These are phyloP conservation scores for Pulveroboletus sp. DNA, from an alignment of 768 basidiomycete species.

Conservation along the genomic window DNA sequence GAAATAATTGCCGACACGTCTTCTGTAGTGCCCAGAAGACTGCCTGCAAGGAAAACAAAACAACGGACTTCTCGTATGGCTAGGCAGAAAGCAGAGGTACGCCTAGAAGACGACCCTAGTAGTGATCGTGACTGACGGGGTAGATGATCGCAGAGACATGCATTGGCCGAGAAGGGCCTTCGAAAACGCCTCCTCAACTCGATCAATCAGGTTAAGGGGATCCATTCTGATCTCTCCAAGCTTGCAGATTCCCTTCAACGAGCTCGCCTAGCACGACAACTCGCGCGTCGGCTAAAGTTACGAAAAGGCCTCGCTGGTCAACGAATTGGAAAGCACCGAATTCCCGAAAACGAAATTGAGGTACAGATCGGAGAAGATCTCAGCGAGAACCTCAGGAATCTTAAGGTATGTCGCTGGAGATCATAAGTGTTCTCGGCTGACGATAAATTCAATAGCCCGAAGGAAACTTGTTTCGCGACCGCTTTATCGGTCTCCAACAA, in stretches of 20 bases:
- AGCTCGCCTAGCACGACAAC: slow-evolving; percentile 35
- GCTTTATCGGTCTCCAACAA: slow-evolving; percentile 84
- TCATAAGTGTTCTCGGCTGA: neutral
- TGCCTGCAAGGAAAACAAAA: slow-evolving; percentile 49
- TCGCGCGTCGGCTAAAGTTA: slow-evolving; percentile 44
- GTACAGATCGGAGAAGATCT: slow-evolving; percentile 92
- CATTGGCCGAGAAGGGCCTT: slow-evolving; percentile 52
- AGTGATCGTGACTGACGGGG: neutral
- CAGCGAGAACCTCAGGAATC: slow-evolving; percentile 71
- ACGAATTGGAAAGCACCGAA: slow-evolving; percentile 74
- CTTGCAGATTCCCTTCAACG: slow-evolving; percentile 36
- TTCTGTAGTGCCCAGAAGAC: slow-evolving; percentile 34
- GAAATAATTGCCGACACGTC: slow-evolving; percentile 32
- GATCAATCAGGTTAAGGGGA: slow-evolving; percentile 48
- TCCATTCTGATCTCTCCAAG: slow-evolving; percentile 44
- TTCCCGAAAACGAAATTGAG: slow-evolving; percentile 62
- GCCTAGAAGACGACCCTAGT: slow-evolving; percentile 8
- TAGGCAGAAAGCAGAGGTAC: slow-evolving; percentile 59
- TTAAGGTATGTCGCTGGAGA: slow-evolving; percentile 58
- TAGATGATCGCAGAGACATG: slow-evolving; percentile 48
- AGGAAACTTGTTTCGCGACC: slow-evolving; percentile 88
- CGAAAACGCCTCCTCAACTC: slow-evolving; percentile 58
- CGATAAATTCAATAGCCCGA: slow-evolving; percentile 56
- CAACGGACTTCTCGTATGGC: slow-evolving; percentile 67
- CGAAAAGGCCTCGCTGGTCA: slow-evolving; percentile 66